Evolutionary conservation across 257 asterid genomes (phyloP), one percentile per base, ranked within the genome.

Genomic region (Nemophila menziesii): DNA sequence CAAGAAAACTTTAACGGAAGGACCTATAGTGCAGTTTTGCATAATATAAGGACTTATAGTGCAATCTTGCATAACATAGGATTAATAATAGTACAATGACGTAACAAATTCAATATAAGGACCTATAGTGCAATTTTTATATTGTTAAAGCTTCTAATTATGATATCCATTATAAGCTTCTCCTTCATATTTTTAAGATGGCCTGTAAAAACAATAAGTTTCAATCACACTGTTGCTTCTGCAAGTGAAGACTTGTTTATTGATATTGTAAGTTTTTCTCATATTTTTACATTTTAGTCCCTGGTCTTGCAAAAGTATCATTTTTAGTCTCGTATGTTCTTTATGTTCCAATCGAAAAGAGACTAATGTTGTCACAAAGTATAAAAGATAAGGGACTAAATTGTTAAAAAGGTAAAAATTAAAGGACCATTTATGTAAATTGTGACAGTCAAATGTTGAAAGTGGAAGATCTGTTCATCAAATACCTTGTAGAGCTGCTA

Each of bases 131-230:
- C n/a, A n/a, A 12, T 6, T 47, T 16, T 4, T 15, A n/a, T 39
- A 11, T 11, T 22, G 37, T 38, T 20, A 5, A 16, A 24, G 39
- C 38, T 19, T 37, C 22, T 23, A 22, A 57, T 33, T 39, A 20
- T 5, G 20, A 39, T 20, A 13, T 51, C 2, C 51, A 27, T 21
- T 5, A 44, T 17, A 20, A 17, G 33, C 44, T 49, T 44, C 39
- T 62, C 52, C 39, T 26, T 54, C 51, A 5, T 15, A 46, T 46
- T 38, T 62, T 17, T 54, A 73, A 90, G 99, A 68, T 85, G 96
- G 93, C 99, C 99, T 26, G 96, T 90, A 44, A 85, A 96, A 55
- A 90, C 96, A 18, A 75, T 90, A 63, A 85, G 99, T 66, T 90
- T 90, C 73, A 85, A 75, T 62, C 75, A 77, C 72, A 77, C 89